A percentile compares a stretch with the other conserved stretches of the same genome.
phyloP scores from a whole-genome alignment of 805 yeast genomes.

The Saccharomyces kudriavzevii region DNA sequence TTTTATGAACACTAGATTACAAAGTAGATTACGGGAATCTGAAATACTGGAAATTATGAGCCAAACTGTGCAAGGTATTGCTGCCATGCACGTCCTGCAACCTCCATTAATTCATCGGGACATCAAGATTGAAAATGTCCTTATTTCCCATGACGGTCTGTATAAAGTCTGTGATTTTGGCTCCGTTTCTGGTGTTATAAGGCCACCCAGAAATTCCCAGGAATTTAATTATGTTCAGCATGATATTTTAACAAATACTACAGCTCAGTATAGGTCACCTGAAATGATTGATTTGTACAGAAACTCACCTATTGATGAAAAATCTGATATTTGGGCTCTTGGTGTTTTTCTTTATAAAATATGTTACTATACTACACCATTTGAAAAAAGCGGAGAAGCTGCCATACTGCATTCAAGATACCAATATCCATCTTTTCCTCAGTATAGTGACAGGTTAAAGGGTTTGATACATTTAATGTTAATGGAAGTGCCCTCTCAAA shows the following conservation, averaged over 20 bases:
- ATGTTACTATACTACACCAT: constrained; percentile 77
- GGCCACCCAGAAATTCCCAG: constrained; percentile 55
- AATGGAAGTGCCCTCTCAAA: constrained; percentile 55
- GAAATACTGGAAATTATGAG: constrained; percentile 64
- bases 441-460: constrained; percentile 54
- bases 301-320: constrained; percentile 68
- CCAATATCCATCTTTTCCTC: constrained; percentile 48
- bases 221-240: constrained; percentile 54
- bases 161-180: constrained; percentile 80
- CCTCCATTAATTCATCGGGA: constrained; percentile 75
- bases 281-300: constrained; percentile 72
- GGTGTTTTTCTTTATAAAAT: constrained; percentile 72
- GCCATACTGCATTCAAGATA: constrained; percentile 54
- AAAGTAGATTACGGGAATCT: constrained; percentile 54
- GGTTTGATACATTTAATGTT: constrained; percentile 56
- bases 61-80: constrained; percentile 65
- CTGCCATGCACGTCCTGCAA: constrained; percentile 62
- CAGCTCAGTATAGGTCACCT: constrained; percentile 79
- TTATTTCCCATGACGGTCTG: constrained; percentile 48
- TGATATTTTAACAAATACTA: constrained; percentile 70
- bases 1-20: constrained; percentile 67
- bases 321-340: constrained; percentile 79
- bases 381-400: constrained; percentile 56
- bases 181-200: constrained; percentile 57
- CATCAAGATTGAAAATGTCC: constrained; percentile 74